A percentile compares a stretch with the other conserved stretches of the same genome.
Conservation (phyloP, 208 protist genomes). For the Blechomonas ayalai region DNA sequence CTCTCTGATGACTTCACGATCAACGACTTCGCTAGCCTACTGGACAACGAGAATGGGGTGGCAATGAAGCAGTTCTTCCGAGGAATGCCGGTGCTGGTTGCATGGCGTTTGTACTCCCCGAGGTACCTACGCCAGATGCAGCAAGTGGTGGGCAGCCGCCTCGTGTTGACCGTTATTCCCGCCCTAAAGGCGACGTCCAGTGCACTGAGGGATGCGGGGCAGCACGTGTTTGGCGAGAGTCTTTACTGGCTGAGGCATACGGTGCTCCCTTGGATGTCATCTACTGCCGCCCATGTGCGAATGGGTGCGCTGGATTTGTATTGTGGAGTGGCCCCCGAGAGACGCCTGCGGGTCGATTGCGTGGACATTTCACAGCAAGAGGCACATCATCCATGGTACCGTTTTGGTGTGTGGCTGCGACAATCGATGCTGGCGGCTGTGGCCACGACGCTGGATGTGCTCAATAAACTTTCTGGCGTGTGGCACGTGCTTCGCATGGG, state of each 20-base stretch:
- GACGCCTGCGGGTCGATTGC: background rate
- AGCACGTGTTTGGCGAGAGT: too few species aligned
- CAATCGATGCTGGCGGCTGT: slow-evolving; percentile 10
- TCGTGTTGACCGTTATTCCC: too few species aligned
- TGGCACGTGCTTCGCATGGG: slow-evolving; percentile 32
- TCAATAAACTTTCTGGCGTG: slow-evolving; percentile 64
- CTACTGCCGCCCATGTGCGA: too few species aligned
- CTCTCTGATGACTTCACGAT: too few species aligned
- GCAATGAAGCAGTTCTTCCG: background rate
- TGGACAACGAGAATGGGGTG: background rate
- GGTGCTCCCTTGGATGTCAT: too few species aligned
- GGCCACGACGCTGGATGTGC: slow-evolving; percentile 18
- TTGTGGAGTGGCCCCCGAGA: slow-evolving; percentile 1
- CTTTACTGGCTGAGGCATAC: too few species aligned
- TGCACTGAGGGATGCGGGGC: too few species aligned
- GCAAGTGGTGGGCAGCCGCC: background rate
- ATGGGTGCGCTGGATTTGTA: too few species aligned
- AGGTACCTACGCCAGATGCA: slow-evolving; percentile 3
- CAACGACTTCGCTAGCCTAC: too few species aligned
- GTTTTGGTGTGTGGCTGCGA: slow-evolving; percentile 20
- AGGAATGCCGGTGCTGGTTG: slow-evolving; percentile 1
- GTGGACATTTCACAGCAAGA: background rate
- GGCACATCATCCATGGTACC: slow-evolving; percentile 7
- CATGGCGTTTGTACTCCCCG: slow-evolving; percentile 11
- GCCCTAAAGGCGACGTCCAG: too few species aligned